These are phyloP conservation scores for Plasmodium chabaudi DNA, from an alignment of 169 alveolate species.

Conservation along the genomic window DNA sequence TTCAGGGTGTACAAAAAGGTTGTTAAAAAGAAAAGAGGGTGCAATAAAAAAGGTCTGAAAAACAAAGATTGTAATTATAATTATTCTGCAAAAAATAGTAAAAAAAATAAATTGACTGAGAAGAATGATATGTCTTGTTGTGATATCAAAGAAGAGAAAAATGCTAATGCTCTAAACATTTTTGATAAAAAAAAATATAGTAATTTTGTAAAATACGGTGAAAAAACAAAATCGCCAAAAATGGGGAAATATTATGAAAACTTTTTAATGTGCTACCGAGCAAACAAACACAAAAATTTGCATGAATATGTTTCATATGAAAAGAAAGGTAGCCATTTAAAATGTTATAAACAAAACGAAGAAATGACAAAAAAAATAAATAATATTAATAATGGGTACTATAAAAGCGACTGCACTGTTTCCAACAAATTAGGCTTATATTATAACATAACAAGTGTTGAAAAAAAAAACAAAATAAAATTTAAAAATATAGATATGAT, in stretches of 20 bases:
- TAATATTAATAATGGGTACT: not conserved
- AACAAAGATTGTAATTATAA: not conserved
- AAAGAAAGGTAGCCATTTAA: not conserved
- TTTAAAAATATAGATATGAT: slow-evolving; percentile 27
- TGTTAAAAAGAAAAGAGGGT: not conserved
- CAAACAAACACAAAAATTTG: slow-evolving; percentile 44
- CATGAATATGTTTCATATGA: slow-evolving; percentile 30
- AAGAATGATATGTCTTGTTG: not conserved
- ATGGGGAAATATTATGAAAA: slow-evolving; percentile 24
- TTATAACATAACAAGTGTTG: slow-evolving; percentile 18
- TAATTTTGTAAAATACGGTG: not conserved
- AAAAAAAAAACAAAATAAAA: slow-evolving; percentile 9
- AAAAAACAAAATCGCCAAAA: slow-evolving; percentile 2
- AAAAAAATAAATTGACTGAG: not conserved
- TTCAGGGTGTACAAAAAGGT: slow-evolving; percentile 14
- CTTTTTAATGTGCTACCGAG: slow-evolving; percentile 33
- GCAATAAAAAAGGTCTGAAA: not conserved
- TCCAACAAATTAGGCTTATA: not conserved
- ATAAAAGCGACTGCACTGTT: not conserved
- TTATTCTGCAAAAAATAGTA: not conserved
- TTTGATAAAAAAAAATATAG: too few species aligned
- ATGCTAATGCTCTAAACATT: too few species aligned
- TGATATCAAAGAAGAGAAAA: not conserved
- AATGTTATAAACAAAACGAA: slow-evolving; percentile 2
- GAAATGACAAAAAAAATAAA: not conserved